Evolutionary conservation across 441 rosid species (phyloP), one percentile per base, ranked within the genome.

Genomic region (Syzygium syzygioides): DNA sequence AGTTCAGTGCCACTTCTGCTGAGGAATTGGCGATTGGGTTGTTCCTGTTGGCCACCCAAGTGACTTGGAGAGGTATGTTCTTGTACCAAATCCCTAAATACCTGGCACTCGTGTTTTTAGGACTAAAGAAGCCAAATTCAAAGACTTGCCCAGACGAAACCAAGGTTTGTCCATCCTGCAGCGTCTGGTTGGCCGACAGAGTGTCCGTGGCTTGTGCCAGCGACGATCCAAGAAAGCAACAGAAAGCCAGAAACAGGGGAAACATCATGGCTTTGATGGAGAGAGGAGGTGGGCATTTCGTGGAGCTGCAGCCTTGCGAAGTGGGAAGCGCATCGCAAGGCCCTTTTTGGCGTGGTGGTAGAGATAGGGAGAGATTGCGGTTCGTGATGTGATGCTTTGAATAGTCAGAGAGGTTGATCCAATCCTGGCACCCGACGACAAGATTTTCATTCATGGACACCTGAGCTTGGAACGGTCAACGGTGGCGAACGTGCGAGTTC

Each of bases 41-140:
- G 85, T 90, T 76, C 85, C 90, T 89, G 86, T 91, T 91, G 52
- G 92, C 91, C 25, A 91, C 89, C 93, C 93, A 91, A 0, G 88
- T 76, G 55, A 89, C 91, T 9, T 18, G 14, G 2, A 79, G 86
- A 28, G 86, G 79, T 6, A 64, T 23, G 23, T 48, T 86, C 54
- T 88, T 89, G 86, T 89, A 91, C 88, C 89, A 89, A 64, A 90
- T 90, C 87, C 93, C 93, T 10, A 90, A 30, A 68, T 90, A 91
- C 10, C 87, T 85, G 64, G 48, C 28, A 4, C 30, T 88, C 8
- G 85, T 88, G 14, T 50, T 86, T 4, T 48, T 54, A 7, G 86
- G 57, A 41, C 34, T 85, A 57, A 91, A 90, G 71, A 91, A 90
- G 28, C 93, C 92, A 50, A 91, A 86, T n/a, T 86, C 85, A 83